These are phyloP conservation scores for Boeremia lycopersici DNA, from an alignment of 2,329 filamentous ascomycete species.

Conservation along the genomic window DNA sequence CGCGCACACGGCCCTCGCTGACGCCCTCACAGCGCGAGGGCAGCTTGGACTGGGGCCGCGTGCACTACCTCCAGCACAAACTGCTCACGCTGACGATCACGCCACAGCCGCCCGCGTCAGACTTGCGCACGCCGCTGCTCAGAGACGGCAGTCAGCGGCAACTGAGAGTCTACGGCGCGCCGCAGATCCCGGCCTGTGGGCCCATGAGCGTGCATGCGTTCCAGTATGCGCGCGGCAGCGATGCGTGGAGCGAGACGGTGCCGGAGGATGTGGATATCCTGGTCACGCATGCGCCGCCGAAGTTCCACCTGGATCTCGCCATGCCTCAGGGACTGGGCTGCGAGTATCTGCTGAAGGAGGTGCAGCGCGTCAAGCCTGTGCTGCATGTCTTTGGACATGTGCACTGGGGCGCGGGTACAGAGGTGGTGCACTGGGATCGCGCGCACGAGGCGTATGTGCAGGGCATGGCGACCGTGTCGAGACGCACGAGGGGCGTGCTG, in stretches of 20 bases:
- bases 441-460: constrained; percentile 74
- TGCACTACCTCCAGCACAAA: constrained; percentile 78
- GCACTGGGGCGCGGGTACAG: constrained; percentile 74
- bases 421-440: constrained; percentile 75
- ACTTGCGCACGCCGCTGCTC: constrained; percentile 29
- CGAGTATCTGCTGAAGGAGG: constrained; percentile 70
- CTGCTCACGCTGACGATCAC: constrained; percentile 64
- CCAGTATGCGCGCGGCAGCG: constrained; percentile 69
- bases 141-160: constrained; percentile 49
- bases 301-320: constrained; percentile 69
- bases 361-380: constrained; percentile 74
- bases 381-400: constrained; percentile 87
- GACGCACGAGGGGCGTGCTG: constrained; percentile 46
- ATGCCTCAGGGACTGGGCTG: constrained; percentile 69
- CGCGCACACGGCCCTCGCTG: constrained; percentile 60
- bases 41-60: constrained; percentile 66
- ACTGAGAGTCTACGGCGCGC: constrained; percentile 78
- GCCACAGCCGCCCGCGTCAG: neutral
- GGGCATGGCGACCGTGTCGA: constrained; percentile 55
- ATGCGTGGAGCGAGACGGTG: constrained; percentile 75
- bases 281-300: constrained; percentile 80
- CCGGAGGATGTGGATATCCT: constrained; percentile 77
- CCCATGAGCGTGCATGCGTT: constrained; percentile 72
- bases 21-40: constrained; percentile 60
- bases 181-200: constrained; percentile 79